A percentile compares a stretch with the other conserved stretches of the same genome.
Conservation (phyloP, 352 stramenopile genomes). For the Pythium dissimile region DNA sequence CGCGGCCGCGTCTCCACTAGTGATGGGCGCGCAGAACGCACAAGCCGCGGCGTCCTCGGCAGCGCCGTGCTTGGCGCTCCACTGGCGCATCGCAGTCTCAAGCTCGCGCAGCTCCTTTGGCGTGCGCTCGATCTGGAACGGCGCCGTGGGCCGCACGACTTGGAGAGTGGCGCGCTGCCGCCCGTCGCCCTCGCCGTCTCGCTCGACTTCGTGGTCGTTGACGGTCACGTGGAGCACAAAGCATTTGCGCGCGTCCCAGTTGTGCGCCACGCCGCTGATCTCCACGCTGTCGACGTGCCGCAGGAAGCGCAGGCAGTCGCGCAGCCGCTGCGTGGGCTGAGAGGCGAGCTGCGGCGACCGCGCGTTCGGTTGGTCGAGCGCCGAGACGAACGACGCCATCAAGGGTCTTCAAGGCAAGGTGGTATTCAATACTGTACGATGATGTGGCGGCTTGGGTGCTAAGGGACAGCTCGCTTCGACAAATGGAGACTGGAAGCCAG, state of each 20-base stretch:
- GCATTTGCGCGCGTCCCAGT: conserved; percentile 9
- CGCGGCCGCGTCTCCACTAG: background rate
- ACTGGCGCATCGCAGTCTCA: conserved; percentile 2
- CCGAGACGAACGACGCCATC: background rate
- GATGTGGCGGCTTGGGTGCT: too few relatives aligned
- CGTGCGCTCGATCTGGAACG: conserved; percentile 22
- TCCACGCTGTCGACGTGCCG: conserved; percentile 5
- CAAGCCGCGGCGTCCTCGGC: background rate
- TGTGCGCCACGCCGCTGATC: conserved; percentile 5
- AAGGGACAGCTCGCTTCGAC: too few relatives aligned
- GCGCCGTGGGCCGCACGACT: background rate
- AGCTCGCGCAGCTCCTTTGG: conserved; percentile 2
- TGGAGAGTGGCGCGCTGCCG: background rate
- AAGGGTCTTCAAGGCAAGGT: too few relatives aligned
- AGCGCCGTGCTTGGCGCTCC: background rate
- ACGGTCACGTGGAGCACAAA: conserved; percentile 7
- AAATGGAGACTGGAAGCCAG: too few relatives aligned
- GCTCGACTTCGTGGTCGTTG: background rate
- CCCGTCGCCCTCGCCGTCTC: background rate
- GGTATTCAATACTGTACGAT: too few relatives aligned
- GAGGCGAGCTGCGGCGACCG: background rate
- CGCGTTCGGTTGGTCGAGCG: background rate
- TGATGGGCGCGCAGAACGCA: conserved; percentile 3
- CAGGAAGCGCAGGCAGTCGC: conserved; percentile 6
- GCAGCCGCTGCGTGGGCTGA: background rate